A percentile compares a stretch with the other conserved stretches of the same genome.
phyloP scores from a whole-genome alignment of 768 basidiomycete genomes.

The Astraeus odoratus region DNA sequence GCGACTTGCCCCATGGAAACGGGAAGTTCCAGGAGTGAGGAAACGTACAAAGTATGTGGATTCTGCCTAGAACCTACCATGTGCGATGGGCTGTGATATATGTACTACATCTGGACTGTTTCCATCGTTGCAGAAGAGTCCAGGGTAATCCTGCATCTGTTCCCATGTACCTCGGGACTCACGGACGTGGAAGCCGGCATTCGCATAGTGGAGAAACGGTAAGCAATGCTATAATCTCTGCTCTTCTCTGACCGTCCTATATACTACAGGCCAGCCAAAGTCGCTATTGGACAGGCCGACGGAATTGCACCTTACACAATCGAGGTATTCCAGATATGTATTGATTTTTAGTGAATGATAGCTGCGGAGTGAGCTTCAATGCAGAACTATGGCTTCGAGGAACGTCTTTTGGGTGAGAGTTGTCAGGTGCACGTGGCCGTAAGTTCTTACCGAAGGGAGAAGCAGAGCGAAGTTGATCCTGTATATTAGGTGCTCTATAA shows the following conservation, averaged over 20 bases:
- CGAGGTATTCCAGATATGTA: slow-evolving; percentile 41
- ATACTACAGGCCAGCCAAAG: slow-evolving; percentile 9
- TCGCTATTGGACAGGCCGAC: slow-evolving; percentile 23
- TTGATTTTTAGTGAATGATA: not conserved
- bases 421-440: slow-evolving; percentile 65
- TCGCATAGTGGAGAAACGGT: slow-evolving; percentile 36
- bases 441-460: slow-evolving; percentile 15
- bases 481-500: slow-evolving; percentile 63
- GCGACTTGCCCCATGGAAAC: too few species aligned
- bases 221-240: not conserved
- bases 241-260: not conserved
- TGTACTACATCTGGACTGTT: too few species aligned
- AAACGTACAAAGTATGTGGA: too few species aligned
- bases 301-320: slow-evolving; percentile 21
- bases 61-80: too few species aligned
- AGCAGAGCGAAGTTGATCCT: not conserved
- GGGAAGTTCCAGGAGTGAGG: too few species aligned
- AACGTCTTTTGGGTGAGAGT: slow-evolving; percentile 52
- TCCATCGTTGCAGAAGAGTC: not conserved
- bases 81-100: too few species aligned
- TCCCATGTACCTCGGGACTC: not conserved
- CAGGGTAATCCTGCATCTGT: too few species aligned
- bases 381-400: slow-evolving; percentile 71
- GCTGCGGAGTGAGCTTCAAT: not conserved
- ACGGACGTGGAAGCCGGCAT: too few species aligned